Percentiles rank a stretch among this genome's conserved stretches.
Evolutionary conservation across 2,329 filamentous ascomycete species (phyloP).

Genomic region (Apiospora pterosperma): DNA sequence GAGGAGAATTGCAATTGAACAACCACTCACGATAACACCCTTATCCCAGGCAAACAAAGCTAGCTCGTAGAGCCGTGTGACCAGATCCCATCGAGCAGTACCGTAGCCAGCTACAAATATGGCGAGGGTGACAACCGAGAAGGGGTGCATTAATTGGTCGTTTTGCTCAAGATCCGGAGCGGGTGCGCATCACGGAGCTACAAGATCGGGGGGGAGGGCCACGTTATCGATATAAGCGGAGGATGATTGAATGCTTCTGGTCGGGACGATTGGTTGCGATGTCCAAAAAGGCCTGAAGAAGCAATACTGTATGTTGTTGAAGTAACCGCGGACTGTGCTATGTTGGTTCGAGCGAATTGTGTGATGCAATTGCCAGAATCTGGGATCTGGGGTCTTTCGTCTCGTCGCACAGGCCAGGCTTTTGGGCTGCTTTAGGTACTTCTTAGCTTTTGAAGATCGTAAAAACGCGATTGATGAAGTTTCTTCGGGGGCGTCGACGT

Average conservation of each 20-base stretch:
- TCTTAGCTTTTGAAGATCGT: background rate
- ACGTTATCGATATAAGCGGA: background rate
- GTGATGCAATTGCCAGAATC: conserved; percentile 2
- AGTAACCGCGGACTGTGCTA: background rate
- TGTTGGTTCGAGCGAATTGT: background rate
- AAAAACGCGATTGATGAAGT: background rate
- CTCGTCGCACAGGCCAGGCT: background rate
- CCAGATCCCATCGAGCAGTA: conserved; percentile 97
- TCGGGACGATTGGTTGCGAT: background rate
- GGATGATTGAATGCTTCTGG: background rate
- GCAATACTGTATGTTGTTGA: background rate
- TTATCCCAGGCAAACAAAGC: conserved; percentile 97
- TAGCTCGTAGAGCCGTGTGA: conserved; percentile 94
- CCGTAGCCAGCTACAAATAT: conserved; percentile 99
- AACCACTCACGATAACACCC: conserved; percentile 66
- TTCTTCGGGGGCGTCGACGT: too few relatives aligned
- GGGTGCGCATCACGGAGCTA: conserved; percentile 4
- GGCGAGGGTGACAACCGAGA: conserved; percentile 90
- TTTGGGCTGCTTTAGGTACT: too few relatives aligned
- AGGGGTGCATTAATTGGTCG: conserved; percentile 83
- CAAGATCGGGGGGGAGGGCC: background rate
- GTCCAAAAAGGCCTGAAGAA: background rate
- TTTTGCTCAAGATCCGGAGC: conserved; percentile 6
- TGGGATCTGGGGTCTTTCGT: background rate
- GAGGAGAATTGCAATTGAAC: background rate